Evolutionary conservation across 2,329 filamentous ascomycete genomes (phyloP).

Genomic region (Alternaria sp.): DNA sequence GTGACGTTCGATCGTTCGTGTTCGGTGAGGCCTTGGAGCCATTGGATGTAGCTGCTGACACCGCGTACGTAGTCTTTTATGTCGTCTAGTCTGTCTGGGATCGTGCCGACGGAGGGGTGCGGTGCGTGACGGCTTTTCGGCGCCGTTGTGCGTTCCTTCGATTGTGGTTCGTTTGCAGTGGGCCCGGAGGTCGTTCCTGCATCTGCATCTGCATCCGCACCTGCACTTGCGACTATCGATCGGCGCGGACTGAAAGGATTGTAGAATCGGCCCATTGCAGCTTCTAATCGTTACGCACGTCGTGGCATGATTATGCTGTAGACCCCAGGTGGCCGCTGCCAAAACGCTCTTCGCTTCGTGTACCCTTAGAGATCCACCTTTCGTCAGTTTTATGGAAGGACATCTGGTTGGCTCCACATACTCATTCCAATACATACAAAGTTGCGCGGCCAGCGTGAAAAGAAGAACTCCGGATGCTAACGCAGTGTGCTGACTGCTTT

Average conservation of each 20-base stretch:
- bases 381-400: not conserved
- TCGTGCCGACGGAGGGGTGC: not conserved
- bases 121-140: not conserved
- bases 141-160: not conserved
- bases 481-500: not conserved
- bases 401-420: not conserved
- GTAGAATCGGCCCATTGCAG: not conserved
- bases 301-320: not conserved
- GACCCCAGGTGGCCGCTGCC: not conserved
- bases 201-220: not conserved
- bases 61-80: slow-evolving; percentile 4
- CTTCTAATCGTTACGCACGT: not conserved
- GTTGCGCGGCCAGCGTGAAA: not conserved
- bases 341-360: not conserved
- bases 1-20: slow-evolving; percentile 16
- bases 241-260: not conserved
- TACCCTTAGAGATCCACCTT: not conserved
- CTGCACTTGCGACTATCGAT: not conserved
- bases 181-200: not conserved
- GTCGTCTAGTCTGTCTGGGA: not conserved
- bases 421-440: not conserved
- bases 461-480: not conserved
- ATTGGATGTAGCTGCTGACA: slow-evolving; percentile 13
- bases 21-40: slow-evolving; percentile 21
- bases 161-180: not conserved